Evolutionary conservation across 2,329 filamentous ascomycete genomes (phyloP), one percentile per base, ranked within the genome.

Genomic region (Kalmusia sp.): DNA sequence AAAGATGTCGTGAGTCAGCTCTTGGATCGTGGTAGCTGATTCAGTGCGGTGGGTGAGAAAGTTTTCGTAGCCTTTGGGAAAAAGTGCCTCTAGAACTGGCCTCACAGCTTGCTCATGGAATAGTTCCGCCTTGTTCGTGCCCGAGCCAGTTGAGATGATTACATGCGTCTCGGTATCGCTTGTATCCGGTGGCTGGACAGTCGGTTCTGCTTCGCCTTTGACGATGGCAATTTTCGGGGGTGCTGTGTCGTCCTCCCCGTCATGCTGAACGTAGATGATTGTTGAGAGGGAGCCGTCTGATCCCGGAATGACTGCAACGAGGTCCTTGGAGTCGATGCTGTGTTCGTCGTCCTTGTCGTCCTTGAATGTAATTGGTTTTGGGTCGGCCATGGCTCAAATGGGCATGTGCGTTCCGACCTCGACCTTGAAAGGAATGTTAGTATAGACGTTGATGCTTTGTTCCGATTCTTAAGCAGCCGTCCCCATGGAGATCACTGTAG

Each of bases 21-120:
- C 78, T 5, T 80, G 78, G 34, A 97, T 82, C 11, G 84, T 90
- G 2, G 84, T 76, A 1, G 82, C 77, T 25, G 84, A 88, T 21
- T 82, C 73, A 1, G 92, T 96, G 43, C 83, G 72, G 47, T 90
- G 80, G 3, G 89, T 72, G 2, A 77, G 64, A 65, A 86, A 87
- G 11, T 52, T 60, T 3, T 70, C 56, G 3, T 66, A 31, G 3
- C 48, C 49, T 6, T 54, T 55, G 11, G 77, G 67, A 22, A 75
- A 75, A 6, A 82, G 63, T 15, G 69, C 63, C 25, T 75, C 69
- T 3, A 85, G 73, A 3, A 82, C 67, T 1, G 76, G 74, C 37
- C 65, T 62, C 4, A 81, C 57, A 2, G 70, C 59, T 22, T 71
- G 37, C 2, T 73, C 50, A 67, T 70, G 80, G 62, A 80, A 79